Conservation (phyloP, 2,329 filamentous ascomycete genomes). For the Fusarium sp. region DNA sequence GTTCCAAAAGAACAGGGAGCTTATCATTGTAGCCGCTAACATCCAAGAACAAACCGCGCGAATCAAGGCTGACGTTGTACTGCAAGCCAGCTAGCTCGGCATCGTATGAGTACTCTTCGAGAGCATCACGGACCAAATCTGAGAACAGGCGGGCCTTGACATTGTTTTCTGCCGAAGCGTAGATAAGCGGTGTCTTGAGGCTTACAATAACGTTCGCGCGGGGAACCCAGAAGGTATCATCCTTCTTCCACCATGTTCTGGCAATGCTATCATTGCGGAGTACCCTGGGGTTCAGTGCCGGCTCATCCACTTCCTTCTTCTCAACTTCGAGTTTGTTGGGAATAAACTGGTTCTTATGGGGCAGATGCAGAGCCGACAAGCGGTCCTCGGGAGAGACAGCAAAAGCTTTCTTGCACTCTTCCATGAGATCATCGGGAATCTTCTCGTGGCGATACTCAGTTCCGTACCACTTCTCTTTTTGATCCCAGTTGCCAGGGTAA, state of each 20-base stretch:
- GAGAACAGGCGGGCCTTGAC: conserved; percentile 86
- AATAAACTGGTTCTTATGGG: conserved; percentile 95
- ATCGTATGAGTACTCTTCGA: conserved; percentile 96
- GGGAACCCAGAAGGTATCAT: conserved; percentile 98
- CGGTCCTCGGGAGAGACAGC: conserved; percentile 69
- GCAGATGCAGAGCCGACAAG: conserved; percentile 81
- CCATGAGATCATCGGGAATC: conserved; percentile 81
- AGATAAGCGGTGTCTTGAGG: conserved; percentile 82
- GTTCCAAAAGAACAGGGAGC: conserved; percentile 88
- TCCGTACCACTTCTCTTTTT: conserved; percentile 97
- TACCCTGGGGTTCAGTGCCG: conserved; percentile 79
- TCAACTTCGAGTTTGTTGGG: conserved; percentile 93
- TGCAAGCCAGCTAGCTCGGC: conserved; percentile 91
- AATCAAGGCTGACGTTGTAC: conserved; percentile 81
- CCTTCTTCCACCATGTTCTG: conserved; percentile 97
- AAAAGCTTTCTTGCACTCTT: conserved; percentile 75
- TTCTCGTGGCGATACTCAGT: conserved; percentile 90
- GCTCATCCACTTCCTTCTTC: conserved; percentile 87
- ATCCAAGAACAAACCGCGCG: conserved; percentile 80
- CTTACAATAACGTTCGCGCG: conserved; percentile 90
- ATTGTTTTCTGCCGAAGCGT: conserved; percentile 80
- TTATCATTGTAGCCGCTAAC: conserved; percentile 97
- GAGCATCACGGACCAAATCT: conserved; percentile 86
- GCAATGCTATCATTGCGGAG: conserved; percentile 86
- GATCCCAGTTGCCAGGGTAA: conserved; percentile 85